Conservation (phyloP, 2,329 filamentous ascomycete genomes). For the Polychaeton citri region DNA sequence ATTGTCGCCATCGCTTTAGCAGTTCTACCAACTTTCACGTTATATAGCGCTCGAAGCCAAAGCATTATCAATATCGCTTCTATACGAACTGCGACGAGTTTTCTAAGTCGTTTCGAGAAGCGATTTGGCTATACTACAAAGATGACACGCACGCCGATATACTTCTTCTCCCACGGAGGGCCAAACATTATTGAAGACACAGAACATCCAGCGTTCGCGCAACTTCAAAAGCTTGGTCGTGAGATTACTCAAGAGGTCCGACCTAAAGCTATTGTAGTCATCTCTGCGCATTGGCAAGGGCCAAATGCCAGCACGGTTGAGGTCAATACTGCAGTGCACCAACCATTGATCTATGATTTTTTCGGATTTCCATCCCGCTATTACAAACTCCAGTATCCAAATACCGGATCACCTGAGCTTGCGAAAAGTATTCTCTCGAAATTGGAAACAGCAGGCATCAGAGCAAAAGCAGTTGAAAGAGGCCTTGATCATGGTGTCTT, state of each 20-base stretch:
- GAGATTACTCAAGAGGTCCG: conserved; percentile 60
- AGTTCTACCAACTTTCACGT: too few species aligned
- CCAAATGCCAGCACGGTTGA: conserved; percentile 38
- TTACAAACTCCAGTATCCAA: conserved; percentile 54
- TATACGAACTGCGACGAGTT: too few species aligned
- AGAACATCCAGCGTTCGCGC: conserved; percentile 51
- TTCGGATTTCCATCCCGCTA: conserved; percentile 59
- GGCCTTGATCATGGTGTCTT: conserved; percentile 68
- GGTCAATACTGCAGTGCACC: conserved; percentile 52
- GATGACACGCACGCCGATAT: conserved; percentile 32
- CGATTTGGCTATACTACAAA: too few species aligned
- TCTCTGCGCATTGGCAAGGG: conserved; percentile 67
- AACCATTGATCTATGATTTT: conserved; percentile 60
- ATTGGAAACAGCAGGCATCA: conserved; percentile 46
- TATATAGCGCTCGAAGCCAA: too few species aligned
- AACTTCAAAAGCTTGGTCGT: conserved; percentile 50
- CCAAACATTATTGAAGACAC: conserved; percentile 57
- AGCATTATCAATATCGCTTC: too few species aligned
- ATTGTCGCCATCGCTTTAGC: too few species aligned
- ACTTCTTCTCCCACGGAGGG: conserved; percentile 37
- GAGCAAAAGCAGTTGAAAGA: conserved; percentile 44
- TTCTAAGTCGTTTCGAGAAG: too few species aligned
- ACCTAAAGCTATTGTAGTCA: conserved; percentile 59
- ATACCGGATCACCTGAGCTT: conserved; percentile 46
- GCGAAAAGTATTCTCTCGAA: conserved; percentile 44